Conservation (phyloP, 306 rosid genomes). For the Carpinus fangiana region DNA sequence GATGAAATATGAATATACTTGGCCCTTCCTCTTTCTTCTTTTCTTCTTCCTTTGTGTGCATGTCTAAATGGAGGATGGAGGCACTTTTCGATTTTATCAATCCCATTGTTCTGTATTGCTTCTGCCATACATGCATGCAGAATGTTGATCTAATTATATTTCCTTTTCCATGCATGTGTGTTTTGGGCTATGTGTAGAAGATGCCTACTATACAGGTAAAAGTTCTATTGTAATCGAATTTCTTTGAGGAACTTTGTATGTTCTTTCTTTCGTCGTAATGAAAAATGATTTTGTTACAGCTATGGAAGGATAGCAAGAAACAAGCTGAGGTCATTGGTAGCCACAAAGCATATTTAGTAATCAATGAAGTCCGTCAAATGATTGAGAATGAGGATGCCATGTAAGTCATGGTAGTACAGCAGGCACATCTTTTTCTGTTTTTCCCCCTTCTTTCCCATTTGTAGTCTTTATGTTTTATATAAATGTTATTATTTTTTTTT, state of each 20-base stretch:
- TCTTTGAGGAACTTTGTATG: slow-evolving; percentile 1
- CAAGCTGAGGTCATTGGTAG: slow-evolving; percentile 79
- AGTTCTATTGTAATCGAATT: slow-evolving; percentile 12
- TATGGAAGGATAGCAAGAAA: slow-evolving; percentile 76
- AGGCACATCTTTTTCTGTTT: not conserved
- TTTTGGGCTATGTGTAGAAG: slow-evolving; percentile 57
- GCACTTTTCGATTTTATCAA: slow-evolving; percentile 6
- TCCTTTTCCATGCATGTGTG: slow-evolving; percentile 31
- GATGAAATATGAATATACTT: not conserved
- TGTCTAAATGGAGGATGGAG: not conserved
- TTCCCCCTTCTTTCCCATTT: not conserved
- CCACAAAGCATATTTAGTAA: slow-evolving; percentile 67
- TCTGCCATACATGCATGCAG: slow-evolving; percentile 20
- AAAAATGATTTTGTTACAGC: slow-evolving; percentile 46
- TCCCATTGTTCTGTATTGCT: slow-evolving; percentile 25
- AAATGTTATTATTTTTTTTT: not conserved
- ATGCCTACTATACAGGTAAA: slow-evolving; percentile 97
- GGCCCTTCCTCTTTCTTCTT: not conserved
- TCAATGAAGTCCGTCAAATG: slow-evolving; percentile 73
- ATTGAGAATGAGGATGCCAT: slow-evolving; percentile 47
- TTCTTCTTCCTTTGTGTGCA: not conserved
- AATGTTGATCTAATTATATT: slow-evolving; percentile 10
- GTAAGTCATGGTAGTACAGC: slow-evolving; percentile 27
- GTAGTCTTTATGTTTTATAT: not conserved
- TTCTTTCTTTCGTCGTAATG: slow-evolving; percentile 6